Conservation (phyloP, 345 rosid species). For the Syzygium aromaticum region DNA sequence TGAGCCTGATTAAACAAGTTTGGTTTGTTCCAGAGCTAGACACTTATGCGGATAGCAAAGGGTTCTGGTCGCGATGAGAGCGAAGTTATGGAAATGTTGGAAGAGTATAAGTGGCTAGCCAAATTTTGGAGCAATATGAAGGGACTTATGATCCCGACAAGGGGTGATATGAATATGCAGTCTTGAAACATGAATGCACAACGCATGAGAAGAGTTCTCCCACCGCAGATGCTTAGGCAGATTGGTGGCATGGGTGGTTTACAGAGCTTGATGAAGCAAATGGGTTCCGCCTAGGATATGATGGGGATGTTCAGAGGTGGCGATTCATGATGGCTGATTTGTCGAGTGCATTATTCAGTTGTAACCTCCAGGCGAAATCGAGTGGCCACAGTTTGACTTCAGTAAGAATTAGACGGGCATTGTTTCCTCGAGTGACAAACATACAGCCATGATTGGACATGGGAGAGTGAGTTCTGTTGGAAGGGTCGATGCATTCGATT, state of each 20-base stretch:
- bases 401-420: not conserved
- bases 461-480: not conserved
- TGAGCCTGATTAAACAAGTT: not conserved
- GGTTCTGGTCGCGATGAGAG: conserved; percentile 69
- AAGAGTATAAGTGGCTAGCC: conserved; percentile 86
- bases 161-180: conserved; percentile 80
- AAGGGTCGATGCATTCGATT: not conserved
- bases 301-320: conserved; percentile 92
- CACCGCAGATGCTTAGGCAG: conserved; percentile 79
- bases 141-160: conserved; percentile 78
- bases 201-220: conserved; percentile 78
- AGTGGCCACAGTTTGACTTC: not conserved
- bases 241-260: conserved; percentile 90
- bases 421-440: not conserved
- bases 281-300: conserved; percentile 83
- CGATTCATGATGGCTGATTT: not conserved
- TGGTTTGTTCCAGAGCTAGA: conserved; percentile 53
- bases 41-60: conserved; percentile 81
- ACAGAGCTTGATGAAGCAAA: conserved; percentile 82
- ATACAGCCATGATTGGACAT: not conserved
- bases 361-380: not conserved
- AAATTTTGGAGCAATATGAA: conserved; percentile 82
- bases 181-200: conserved; percentile 86
- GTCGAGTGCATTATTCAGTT: not conserved
- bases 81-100: conserved; percentile 87